Base-by-base conservation (phyloP, 768 basidiomycete species). In the Boletales sp. region DNA sequence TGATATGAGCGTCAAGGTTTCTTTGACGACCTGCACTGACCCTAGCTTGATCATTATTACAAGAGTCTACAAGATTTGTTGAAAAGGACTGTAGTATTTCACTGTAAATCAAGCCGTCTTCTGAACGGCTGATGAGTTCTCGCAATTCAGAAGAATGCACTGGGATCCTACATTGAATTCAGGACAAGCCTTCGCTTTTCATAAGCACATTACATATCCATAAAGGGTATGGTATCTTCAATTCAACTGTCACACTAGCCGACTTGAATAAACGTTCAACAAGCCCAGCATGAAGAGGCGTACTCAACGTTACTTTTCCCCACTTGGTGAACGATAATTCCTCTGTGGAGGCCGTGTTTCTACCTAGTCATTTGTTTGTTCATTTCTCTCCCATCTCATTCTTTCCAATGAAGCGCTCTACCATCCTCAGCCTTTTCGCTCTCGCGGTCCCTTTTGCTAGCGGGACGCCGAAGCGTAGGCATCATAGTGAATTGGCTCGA, bases 401-500 rank as follows among this genome's bases (percentile, higher is more conserved):
- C 29, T 42, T 10, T 15, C 8, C 41, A 18, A 65, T 68, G 64
- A 58, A 57, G 41, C 24, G 54, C 65, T 57, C 64, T 58, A 36
- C 56, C 66, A 51, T 61, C 68, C 40, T 66, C 58, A n/a, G 66
- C 70, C 48, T 66, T 62, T 43, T 67, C 68, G 43, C 73, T 69
- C 34, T 63, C 66, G 34, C 51, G 4, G 47, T 74, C 55, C 53
- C 61, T 65, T 46, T 78, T 69, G 49, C 64, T 49, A 47, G 60
- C 59, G 54, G 70, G 62, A 58, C 36, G 51, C 36, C 49, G 56
- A 11, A 35, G 59, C 56, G 63, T 54, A 53, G 45, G 29, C 74
- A 69, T 47, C 78, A 80, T 56, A 66, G 73, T 38, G 75, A 76
- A 40, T 45, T 82, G 45, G 75, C 77, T 12, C 71, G 68, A 43